Conservation (phyloP, 441 rosid genomes). For the Arabidopsis hybrid region DNA sequence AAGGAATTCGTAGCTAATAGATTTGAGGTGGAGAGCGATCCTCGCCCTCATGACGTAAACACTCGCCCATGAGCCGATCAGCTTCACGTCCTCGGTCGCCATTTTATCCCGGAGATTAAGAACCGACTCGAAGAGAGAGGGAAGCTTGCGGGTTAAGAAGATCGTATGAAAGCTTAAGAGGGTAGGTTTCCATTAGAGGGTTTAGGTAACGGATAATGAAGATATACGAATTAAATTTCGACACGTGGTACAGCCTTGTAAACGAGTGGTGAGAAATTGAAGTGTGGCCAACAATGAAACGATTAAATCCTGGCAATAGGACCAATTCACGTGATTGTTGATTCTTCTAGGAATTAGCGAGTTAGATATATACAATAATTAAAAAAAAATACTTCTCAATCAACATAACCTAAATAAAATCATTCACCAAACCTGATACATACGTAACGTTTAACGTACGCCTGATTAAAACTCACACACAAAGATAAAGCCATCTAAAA, state of each 20-base stretch:
- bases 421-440: slow-evolving; percentile 11
- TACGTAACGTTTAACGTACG: slow-evolving; percentile 12
- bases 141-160: slow-evolving; percentile 1
- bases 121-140: slow-evolving; percentile 3
- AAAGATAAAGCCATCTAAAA: background rate
- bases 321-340: slow-evolving; percentile 21
- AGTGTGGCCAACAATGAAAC: background rate
- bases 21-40: slow-evolving; percentile 69
- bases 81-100: slow-evolving; percentile 35
- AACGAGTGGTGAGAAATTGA: slow-evolving; percentile 4
- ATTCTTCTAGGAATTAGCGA: background rate
- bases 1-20: slow-evolving; percentile 58
- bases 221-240: background rate
- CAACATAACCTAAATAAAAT: background rate
- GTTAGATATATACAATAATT: background rate
- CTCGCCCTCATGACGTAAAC: slow-evolving; percentile 47
- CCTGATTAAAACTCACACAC: background rate
- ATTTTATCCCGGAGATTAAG: slow-evolving; percentile 19
- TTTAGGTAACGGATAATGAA: background rate
- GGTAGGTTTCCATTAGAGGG: background rate
- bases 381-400: background rate
- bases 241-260: background rate
- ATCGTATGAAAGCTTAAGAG: background rate
- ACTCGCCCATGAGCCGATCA: slow-evolving; percentile 52
- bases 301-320: background rate